Base-by-base conservation (phyloP, 306 rosid genomes). In the Ceratonia siliqua region DNA sequence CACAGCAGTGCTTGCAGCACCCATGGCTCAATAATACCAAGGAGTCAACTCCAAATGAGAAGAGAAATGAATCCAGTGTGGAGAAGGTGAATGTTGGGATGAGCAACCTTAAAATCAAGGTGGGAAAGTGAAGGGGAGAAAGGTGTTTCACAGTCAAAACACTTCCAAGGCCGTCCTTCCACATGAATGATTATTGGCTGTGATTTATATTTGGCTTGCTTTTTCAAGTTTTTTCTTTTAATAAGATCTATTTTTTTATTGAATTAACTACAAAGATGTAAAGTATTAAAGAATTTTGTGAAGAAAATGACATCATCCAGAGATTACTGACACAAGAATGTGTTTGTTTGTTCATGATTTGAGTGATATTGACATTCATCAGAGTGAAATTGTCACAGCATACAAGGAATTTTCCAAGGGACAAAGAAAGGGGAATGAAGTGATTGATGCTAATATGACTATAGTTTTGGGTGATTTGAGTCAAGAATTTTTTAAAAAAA, bases 1-100 rank as follows among this genome's bases (percentile, higher is more conserved):
- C 98, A 0, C 86, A 82, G 75, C 95, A 88, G 71, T 90, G 92
- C 85, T 82, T 94, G 74, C 89, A 91, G 52, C 97, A 91, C 56
- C 91, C 94, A 1, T 94, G 98, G 98, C 83, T 94, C 32, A 79
- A 63, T 43, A 79, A 63, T 43, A 33, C 59, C 55, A 70, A 71
- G 67, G 80, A 75, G 15, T 61, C 89, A 9, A 13, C 84, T 46
- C 86, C 88, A 54, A 70, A 71, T 54, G 87, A 84, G 25, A 72
- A 62, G 65, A 81, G 56, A 54, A 87, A 75, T 43, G 87, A 85
- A 54, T n/a, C 88, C 4, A 75, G 28, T 32, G 61, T 82, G 73
- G 90, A 83, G 43, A 91, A 84, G 74, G 80, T 88, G 62, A 77
- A 63, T 66, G 90, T 84, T 48, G 98, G 92, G 64, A 84, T 94